A percentile compares a stretch with the other conserved stretches of the same genome.
These are phyloP conservation scores for Dysphania ambrosioides DNA, from an alignment of 148 eudicot genomes.

Conservation along the genomic window DNA sequence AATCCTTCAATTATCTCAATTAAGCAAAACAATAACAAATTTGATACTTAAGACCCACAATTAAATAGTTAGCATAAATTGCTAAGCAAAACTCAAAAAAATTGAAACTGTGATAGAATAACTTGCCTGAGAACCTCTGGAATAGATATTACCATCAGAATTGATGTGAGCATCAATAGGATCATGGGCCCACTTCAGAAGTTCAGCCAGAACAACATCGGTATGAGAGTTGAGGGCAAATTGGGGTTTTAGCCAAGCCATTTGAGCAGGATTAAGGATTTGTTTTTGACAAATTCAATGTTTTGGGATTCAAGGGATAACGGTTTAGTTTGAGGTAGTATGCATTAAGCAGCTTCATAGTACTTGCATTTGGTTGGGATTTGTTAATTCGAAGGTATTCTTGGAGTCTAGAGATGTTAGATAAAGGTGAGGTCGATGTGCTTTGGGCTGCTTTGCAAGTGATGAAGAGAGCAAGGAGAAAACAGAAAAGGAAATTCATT, in stretches of 20 bases:
- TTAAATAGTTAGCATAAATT: neutral
- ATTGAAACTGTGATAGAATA: neutral
- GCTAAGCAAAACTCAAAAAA: neutral
- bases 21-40: no score
- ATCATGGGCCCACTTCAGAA: conserved; percentile 54
- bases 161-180: conserved; percentile 69
- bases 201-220: conserved; percentile 85
- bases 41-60: no score
- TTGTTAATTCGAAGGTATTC: conserved; percentile 77
- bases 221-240: conserved; percentile 72
- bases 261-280: conserved; percentile 66
- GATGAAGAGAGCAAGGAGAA: conserved; percentile 15
- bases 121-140: conserved; percentile 69
- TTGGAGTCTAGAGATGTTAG: conserved; percentile 69
- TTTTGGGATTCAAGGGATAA: conserved; percentile 53
- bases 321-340: conserved; percentile 58
- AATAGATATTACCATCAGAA: conserved; percentile 46
- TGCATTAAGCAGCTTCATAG: conserved; percentile 57
- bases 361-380: conserved; percentile 84
- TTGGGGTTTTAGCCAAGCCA: conserved; percentile 65
- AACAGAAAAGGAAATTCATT: neutral
- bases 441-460: conserved; percentile 4
- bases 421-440: no score
- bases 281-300: conserved; percentile 56
- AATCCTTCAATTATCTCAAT: neutral